These are phyloP conservation scores for Firmiana major DNA, from an alignment of 345 rosid genomes.

Conservation along the genomic window DNA sequence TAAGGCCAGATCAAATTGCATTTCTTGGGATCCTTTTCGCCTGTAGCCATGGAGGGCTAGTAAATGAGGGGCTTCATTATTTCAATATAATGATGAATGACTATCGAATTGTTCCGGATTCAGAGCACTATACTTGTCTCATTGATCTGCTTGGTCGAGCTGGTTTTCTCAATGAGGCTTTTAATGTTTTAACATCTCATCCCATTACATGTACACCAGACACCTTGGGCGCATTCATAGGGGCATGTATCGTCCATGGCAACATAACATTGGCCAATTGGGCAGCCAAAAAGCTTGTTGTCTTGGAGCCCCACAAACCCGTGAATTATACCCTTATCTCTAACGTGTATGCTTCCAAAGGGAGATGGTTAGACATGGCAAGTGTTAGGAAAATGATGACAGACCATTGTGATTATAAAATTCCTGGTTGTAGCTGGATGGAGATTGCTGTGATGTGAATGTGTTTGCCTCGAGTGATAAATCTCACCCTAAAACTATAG, in stretches of 20 bases:
- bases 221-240: conserved; percentile 55
- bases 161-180: conserved; percentile 61
- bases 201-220: conserved; percentile 35
- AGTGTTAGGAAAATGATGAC: conserved; percentile 43
- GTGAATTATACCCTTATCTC: conserved; percentile 60
- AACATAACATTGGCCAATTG: conserved; percentile 35
- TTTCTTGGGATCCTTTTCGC: conserved; percentile 65
- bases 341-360: conserved; percentile 55
- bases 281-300: conserved; percentile 57
- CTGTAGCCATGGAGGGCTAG: conserved; percentile 66
- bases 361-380: conserved; percentile 55
- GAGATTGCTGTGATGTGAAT: conserved; percentile 19
- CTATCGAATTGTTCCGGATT: conserved; percentile 45
- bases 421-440: conserved; percentile 65
- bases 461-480: conserved; percentile 29
- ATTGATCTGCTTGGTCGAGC: conserved; percentile 72
- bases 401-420: conserved; percentile 41
- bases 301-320: conserved; percentile 44
- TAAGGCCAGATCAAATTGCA: conserved; percentile 54
- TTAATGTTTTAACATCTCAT: conserved; percentile 40
- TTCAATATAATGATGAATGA: conserved; percentile 46
- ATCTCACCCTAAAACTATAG: conserved; percentile 23
- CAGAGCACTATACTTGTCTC: conserved; percentile 63
- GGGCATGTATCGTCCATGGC: conserved; percentile 60
- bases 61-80: conserved; percentile 56